A percentile compares a stretch with the other conserved stretches of the same genome.
These are phyloP conservation scores for Aspergillus proliferans DNA, from an alignment of 2,329 filamentous ascomycete genomes.

Conservation along the genomic window DNA sequence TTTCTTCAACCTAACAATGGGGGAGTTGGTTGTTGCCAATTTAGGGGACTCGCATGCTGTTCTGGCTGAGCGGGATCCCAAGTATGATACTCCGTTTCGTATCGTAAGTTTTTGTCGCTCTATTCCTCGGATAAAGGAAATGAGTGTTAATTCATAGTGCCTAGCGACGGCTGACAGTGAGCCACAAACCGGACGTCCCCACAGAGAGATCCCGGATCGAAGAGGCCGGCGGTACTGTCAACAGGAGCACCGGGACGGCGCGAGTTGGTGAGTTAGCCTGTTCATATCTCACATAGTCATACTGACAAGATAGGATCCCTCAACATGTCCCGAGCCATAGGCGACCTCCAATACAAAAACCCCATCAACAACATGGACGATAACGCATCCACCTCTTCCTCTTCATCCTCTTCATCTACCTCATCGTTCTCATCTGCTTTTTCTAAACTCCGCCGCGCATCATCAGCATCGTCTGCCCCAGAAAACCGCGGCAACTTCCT, in stretches of 20 bases:
- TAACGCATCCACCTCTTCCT: constrained; percentile 1
- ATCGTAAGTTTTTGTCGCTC: constrained; percentile 10
- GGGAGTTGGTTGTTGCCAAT: constrained; percentile 27
- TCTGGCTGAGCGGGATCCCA: constrained; percentile 24
- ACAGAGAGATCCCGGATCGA: constrained; percentile 26
- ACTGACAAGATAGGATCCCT: constrained; percentile 17
- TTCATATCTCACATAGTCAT: background rate
- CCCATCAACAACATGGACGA: constrained; percentile 23
- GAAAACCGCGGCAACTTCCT: constrained; percentile 23
- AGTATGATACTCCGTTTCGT: constrained; percentile 20
- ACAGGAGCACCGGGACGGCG: constrained; percentile 18
- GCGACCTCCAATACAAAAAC: constrained; percentile 33
- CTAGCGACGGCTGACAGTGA: constrained; percentile 27
- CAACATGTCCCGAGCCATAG: constrained; percentile 33
- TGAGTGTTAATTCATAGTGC: constrained; percentile 1
- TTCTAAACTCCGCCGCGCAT: constrained; percentile 13
- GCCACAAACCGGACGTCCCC: constrained; percentile 26
- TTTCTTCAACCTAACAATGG: constrained; percentile 26
- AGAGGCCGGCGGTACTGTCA: constrained; percentile 24
- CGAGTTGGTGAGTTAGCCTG: constrained; percentile 22
- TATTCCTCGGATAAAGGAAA: background rate
- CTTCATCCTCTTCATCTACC: background rate
- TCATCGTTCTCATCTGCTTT: background rate
- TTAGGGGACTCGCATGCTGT: constrained; percentile 32
- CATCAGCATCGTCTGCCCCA: constrained; percentile 11